Evolutionary conservation across 1,284 basidiomycete genomes (phyloP).

Genomic region (Tilletia walkeri): DNA sequence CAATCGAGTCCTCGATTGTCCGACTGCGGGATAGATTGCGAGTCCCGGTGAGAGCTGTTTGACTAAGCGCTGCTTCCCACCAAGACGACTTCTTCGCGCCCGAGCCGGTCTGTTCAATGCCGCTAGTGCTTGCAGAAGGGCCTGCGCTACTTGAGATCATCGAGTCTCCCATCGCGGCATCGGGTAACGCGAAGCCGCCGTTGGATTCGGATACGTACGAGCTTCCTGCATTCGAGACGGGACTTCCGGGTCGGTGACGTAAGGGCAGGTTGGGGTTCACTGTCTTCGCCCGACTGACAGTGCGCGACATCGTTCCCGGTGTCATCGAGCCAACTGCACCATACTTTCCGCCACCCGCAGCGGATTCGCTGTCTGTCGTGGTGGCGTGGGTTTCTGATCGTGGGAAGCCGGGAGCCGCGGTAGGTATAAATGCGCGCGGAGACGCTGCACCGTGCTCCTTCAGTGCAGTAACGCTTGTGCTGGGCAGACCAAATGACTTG

Average conservation of each 20-base stretch:
- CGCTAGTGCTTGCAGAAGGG: no score
- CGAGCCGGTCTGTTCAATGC: neutral
- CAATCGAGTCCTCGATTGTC: conserved; percentile 13
- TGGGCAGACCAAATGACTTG: conserved; percentile 9
- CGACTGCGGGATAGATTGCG: conserved; percentile 12
- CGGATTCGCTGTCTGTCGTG: neutral
- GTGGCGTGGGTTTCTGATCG: neutral
- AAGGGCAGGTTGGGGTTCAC: neutral
- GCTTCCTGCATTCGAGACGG: neutral
- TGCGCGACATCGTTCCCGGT: conserved; percentile 3
- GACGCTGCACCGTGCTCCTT: neutral
- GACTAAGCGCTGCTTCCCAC: conserved; percentile 4
- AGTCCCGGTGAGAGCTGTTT: neutral
- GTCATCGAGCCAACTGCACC: conserved; percentile 1
- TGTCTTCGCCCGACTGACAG: neutral
- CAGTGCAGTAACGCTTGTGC: neutral
- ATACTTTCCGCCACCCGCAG: conserved; percentile 2
- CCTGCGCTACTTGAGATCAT: neutral
- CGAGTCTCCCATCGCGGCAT: conserved; percentile 7
- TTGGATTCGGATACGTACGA: conserved; percentile 8
- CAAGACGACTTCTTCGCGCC: neutral
- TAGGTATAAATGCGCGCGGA: conserved; percentile 7
- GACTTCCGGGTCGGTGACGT: conserved; percentile 12
- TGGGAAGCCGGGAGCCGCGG: neutral
- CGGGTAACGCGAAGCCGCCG: neutral